Evolutionary conservation across 2,329 filamentous ascomycete species (phyloP), one percentile per base, ranked within the genome.

Genomic region (Penicillium sp.): DNA sequence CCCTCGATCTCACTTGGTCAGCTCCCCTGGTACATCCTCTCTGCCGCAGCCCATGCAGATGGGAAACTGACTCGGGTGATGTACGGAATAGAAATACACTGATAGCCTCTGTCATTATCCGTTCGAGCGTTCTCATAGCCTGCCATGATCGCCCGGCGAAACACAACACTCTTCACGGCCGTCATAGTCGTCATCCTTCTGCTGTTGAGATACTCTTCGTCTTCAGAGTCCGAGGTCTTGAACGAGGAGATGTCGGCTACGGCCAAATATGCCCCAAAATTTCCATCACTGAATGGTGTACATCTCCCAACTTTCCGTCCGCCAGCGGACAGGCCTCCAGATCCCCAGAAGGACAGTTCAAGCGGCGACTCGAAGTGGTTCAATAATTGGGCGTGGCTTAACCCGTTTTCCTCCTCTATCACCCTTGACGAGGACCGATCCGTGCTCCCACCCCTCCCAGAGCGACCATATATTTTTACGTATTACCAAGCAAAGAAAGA

Each of bases 361-460:
- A 89, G 86, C 73, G 90, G 89, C 54, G 91, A 90, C 64, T 89
- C 90, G 38, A 89, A 88, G 63, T 98, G 94, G 94, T 91, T 92
- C 78, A 89, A 87, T 66, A 89, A 96, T 76, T 96, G 90, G 88
- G 92, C 90, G 74, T 98, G 93, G 93, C 84, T 91, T 70, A 91
- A 91, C 64, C 92, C 93, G 3, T 98, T 97, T 76, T 97, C 93
- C 19, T 93, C 89, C 48, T 86, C 88, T 17, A 83, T 95, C 61
- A 88, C 87, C 0, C 84, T 95, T 60, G 93, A 97, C 72, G 91
- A 96, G 75, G 90, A 91, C 71, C 86, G 92, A 58, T 89, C 91
- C 7, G 85, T 98, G 58, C 87, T 98, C 3, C 95, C 95, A 51
- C 91, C 91, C 3, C 81, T 96, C 30, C 79, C 76, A 51, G 81